phyloP scores from a whole-genome alignment of 225 moss, liverwort and hornwort species.

The Anthoceros angustus region DNA sequence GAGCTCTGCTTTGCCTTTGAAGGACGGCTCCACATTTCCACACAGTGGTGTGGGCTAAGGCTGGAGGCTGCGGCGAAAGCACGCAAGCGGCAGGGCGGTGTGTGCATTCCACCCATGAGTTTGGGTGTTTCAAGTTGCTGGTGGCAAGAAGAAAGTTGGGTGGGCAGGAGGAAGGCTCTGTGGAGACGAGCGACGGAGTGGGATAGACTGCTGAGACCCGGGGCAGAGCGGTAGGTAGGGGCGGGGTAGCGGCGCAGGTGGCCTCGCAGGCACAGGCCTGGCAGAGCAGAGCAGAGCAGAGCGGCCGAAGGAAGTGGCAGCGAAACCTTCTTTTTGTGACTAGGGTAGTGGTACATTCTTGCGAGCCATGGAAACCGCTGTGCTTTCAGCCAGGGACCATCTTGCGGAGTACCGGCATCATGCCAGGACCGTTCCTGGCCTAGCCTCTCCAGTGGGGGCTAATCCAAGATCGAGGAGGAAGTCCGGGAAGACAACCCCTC shows the following conservation, averaged over 20 bases:
- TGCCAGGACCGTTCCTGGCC: not conserved
- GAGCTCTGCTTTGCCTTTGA: too few relatives aligned
- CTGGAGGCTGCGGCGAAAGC: too few relatives aligned
- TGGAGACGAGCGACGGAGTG: not conserved
- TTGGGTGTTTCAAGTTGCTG: not conserved
- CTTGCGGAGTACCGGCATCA: constrained; percentile 1
- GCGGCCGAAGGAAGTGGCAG: not conserved
- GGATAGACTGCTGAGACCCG: not conserved
- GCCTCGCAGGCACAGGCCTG: not conserved
- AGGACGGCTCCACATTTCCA: too few relatives aligned
- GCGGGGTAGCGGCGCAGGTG: not conserved
- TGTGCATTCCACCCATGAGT: not conserved
- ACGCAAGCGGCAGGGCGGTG: too few relatives aligned
- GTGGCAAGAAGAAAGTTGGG: not conserved
- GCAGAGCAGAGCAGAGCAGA: not conserved
- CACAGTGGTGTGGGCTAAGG: too few relatives aligned
- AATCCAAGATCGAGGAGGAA: constrained; percentile 3
- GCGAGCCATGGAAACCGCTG: constrained; percentile 1
- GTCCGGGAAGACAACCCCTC: not conserved
- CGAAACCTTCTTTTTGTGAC: not conserved
- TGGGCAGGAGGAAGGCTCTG: not conserved
- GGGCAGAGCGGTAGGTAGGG: not conserved
- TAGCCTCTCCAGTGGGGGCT: not conserved
- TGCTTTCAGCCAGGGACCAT: not conserved
- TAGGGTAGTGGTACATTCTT: not conserved